Base-by-base conservation (phyloP, 306 rosid genomes). In the Sechiopsis laciniata region DNA sequence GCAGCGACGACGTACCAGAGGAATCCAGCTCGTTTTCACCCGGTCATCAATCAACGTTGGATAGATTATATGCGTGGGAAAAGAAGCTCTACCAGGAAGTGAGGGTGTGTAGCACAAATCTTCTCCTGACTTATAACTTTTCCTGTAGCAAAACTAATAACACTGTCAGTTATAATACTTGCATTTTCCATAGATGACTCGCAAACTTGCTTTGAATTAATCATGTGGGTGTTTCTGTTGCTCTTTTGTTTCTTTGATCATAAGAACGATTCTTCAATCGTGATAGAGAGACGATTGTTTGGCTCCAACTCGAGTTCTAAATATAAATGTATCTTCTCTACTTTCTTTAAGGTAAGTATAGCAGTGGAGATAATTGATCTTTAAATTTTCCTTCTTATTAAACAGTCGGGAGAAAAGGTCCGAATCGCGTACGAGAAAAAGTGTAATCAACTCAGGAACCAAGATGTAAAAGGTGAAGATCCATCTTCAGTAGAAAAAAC, bases 11-110 rank as follows among this genome's bases (percentile, higher is more conserved):
- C 76, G 20, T 84, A 67, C 68, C 85, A 7, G 92, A 84, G 32
- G 97, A 89, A 48, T 37, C 83, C 40, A 80, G 83, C 80, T 66
- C 73, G 80, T 69, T 83, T 77, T 82, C 91, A 58, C 85, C 81
- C 52, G 78, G 95, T 83, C 99, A 94, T 82, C 97, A 89, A 46
- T 85, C 92, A 48, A 94, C 97, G 22, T 69, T 94, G 82, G 92
- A 94, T 77, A 85, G 88, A 76, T 77, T 94, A 78, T 94, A 86
- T 80, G 88, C 94, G 13, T 94, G 97, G 97, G 99, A 89, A 81
- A 94, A 91, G 89, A 94, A 94, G 77, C 92, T 94, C 57, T 94
- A 86, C 0, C 87, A 94, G 62, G 96, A 94, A 84, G 99, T 94
- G 55, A 87, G 62, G 96, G 97, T 94, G 86, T 71, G 35, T 74